Evolutionary conservation across 1,284 basidiomycete species (phyloP).

Genomic region (Cryptococcus amylolentus): DNA sequence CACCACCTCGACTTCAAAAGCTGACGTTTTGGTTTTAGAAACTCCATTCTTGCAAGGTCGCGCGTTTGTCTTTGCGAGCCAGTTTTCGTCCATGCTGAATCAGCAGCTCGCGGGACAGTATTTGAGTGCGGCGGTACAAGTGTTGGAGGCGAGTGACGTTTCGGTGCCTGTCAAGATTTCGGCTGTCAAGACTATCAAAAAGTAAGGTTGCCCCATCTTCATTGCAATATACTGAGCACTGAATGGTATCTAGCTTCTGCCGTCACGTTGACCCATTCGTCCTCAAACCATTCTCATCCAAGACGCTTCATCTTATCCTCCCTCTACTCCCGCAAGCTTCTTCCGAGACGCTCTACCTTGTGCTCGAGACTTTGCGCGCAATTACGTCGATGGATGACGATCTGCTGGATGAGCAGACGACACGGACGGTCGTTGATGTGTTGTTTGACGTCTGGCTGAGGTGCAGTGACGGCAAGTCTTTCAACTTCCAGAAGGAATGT

Average conservation of each 20-base stretch:
- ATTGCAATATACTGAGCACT: neutral
- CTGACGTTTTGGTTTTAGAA: constrained; percentile 52
- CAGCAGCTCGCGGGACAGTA: constrained; percentile 72
- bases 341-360: constrained; percentile 84
- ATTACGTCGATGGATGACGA: constrained; percentile 71
- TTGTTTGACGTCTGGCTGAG: constrained; percentile 75
- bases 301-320: constrained; percentile 76
- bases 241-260: constrained; percentile 49
- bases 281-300: constrained; percentile 61
- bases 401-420: constrained; percentile 63
- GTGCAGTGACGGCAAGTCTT: constrained; percentile 67
- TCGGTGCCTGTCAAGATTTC: constrained; percentile 86
- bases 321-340: constrained; percentile 76
- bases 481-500: neutral
- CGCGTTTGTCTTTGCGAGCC: constrained; percentile 89
- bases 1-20: neutral
- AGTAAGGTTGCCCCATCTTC: constrained; percentile 55
- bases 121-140: constrained; percentile 76
- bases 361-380: constrained; percentile 78
- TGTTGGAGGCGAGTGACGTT: constrained; percentile 68
- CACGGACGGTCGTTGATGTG: constrained; percentile 61
- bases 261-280: constrained; percentile 56
- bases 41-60: constrained; percentile 89
- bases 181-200: constrained; percentile 84
- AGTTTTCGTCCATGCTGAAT: constrained; percentile 74